Conservation (phyloP, 495 filamentous ascomycete genomes). For the Astrothelium subdiscretum region DNA sequence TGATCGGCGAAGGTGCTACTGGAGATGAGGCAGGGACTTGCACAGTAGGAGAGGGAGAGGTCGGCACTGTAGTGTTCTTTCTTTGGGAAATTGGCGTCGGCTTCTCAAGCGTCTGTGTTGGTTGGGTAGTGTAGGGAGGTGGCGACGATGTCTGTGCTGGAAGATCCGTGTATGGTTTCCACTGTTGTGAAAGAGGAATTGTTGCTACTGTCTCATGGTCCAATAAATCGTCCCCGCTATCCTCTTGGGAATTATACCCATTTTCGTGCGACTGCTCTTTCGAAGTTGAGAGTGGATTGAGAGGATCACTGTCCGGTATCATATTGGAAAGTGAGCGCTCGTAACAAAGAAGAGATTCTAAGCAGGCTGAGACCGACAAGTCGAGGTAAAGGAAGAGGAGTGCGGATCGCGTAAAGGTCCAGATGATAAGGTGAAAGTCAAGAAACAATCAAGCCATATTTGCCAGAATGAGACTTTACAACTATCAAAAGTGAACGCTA, state of each 20-base stretch:
- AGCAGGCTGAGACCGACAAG: neutral
- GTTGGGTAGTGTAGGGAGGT: constrained; percentile 14
- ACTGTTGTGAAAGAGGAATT: constrained; percentile 34
- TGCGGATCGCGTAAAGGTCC: neutral
- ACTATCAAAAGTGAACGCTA: neutral
- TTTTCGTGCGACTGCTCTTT: constrained; percentile 7
- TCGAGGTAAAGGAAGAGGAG: neutral
- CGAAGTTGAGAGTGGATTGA: constrained; percentile 11
- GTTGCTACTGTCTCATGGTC: constrained; percentile 49
- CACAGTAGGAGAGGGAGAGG: constrained; percentile 39
- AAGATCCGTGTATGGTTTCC: constrained; percentile 10
- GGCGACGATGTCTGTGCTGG: constrained; percentile 2
- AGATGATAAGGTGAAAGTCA: neutral
- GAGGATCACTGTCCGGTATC: constrained; percentile 16
- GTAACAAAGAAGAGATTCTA: neutral
- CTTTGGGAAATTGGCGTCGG: neutral
- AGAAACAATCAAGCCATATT: neutral
- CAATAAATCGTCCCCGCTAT: constrained; percentile 45
- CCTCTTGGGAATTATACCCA: constrained; percentile 33
- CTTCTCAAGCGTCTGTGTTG: constrained; percentile 13
- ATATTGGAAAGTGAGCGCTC: neutral
- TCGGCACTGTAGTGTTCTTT: constrained; percentile 22
- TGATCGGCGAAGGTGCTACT: constrained; percentile 20
- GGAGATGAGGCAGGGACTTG: constrained; percentile 54
- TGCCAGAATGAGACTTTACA: neutral